Conservation (phyloP, 2,329 filamentous ascomycete species). For the Penicillium olsonii region DNA sequence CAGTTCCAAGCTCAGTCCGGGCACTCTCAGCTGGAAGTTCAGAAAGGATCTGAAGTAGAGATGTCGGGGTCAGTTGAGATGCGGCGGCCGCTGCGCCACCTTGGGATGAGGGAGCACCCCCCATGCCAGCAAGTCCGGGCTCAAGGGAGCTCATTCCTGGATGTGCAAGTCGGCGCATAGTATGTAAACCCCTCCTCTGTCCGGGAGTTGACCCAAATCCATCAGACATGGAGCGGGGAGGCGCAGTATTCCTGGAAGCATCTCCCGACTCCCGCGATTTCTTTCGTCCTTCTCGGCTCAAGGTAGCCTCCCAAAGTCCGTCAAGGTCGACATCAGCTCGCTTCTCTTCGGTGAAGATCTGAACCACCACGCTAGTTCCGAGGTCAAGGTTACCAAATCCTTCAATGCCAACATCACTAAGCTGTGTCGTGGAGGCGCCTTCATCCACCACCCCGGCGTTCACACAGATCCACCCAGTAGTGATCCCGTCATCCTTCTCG, state of each 20-base stretch:
- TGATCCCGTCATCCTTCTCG: constrained; percentile 78
- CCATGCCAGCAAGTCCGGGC: constrained; percentile 1
- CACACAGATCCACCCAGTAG: constrained; percentile 94
- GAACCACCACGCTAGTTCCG: constrained; percentile 66
- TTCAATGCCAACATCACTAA: constrained; percentile 53
- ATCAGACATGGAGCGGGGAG: constrained; percentile 23
- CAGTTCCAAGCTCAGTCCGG: constrained; percentile 37
- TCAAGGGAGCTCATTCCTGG: not conserved
- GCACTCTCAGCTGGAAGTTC: constrained; percentile 34
- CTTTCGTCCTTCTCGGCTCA: constrained; percentile 44
- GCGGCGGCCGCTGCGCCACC: constrained; percentile 2
- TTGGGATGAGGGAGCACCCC: not conserved
- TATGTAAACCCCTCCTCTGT: constrained; percentile 33
- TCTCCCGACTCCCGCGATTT: constrained; percentile 35
- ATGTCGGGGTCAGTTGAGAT: constrained; percentile 16
- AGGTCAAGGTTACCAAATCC: constrained; percentile 69
- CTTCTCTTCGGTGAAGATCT: constrained; percentile 72
- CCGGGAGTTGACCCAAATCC: constrained; percentile 19
- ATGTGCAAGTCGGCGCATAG: constrained; percentile 4
- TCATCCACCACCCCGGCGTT: constrained; percentile 74
- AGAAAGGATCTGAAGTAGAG: constrained; percentile 31
- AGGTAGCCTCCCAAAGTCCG: constrained; percentile 58
- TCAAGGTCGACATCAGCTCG: constrained; percentile 67
- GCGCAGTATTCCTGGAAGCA: constrained; percentile 20
- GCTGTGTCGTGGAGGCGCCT: constrained; percentile 32